These are phyloP conservation scores for Hypoxylon sp. DNA, from an alignment of 2,329 filamentous ascomycete species.

Conservation along the genomic window DNA sequence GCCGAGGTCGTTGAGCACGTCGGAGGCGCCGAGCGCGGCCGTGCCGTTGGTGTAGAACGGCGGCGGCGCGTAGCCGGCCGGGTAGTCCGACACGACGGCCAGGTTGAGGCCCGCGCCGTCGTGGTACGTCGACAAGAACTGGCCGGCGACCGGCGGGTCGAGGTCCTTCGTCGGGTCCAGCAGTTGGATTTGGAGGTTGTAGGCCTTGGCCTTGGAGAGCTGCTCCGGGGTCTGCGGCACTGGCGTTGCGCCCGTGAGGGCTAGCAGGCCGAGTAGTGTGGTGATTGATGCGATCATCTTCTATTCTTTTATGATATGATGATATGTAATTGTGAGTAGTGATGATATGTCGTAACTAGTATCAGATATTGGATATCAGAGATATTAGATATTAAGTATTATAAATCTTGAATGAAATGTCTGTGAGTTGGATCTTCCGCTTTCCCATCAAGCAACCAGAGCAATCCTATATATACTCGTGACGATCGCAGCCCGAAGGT, in stretches of 20 bases:
- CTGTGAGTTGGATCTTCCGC: background rate
- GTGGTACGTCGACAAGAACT: conserved; percentile 18
- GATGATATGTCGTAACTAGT: background rate
- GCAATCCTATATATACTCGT: conserved; percentile 18
- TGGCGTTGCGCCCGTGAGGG: conserved; percentile 28
- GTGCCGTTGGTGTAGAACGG: conserved; percentile 38
- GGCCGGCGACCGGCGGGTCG: conserved; percentile 22
- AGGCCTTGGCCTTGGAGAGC: conserved; percentile 27
- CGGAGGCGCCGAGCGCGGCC: background rate
- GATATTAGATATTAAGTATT: conserved; percentile 20
- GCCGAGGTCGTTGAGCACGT: conserved; percentile 31
- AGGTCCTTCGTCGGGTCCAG: conserved; percentile 29
- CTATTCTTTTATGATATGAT: conserved; percentile 7
- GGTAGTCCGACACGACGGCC: background rate
- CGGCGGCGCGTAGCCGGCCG: background rate
- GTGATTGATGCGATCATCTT: conserved; percentile 35
- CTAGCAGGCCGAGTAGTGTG: conserved; percentile 25
- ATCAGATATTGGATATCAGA: conserved; percentile 8
- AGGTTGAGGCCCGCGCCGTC: conserved; percentile 34
- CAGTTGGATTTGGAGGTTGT: conserved; percentile 32
- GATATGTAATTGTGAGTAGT: conserved; percentile 1
- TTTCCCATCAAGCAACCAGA: conserved; percentile 1
- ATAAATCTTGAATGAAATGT: conserved; percentile 6
- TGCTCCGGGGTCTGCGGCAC: conserved; percentile 9
- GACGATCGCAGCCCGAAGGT: background rate